Percentiles rank a stretch among this genome's conserved stretches.
These are phyloP conservation scores for Penicillium samsonianum DNA, from an alignment of 495 filamentous ascomycete species.

Conservation along the genomic window DNA sequence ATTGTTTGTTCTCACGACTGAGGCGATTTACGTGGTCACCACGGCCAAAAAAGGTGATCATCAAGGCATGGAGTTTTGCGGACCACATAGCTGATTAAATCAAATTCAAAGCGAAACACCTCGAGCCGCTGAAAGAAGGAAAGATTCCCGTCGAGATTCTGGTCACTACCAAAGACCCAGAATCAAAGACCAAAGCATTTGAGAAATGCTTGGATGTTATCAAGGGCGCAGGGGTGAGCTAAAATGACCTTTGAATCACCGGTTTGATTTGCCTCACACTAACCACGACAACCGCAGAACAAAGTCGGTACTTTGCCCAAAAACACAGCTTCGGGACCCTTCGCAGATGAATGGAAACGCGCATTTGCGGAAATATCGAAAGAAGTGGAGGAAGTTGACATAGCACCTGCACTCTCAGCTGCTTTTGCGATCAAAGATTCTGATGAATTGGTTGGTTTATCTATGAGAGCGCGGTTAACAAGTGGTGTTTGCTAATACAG, in stretches of 20 bases:
- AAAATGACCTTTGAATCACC: neutral
- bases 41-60: slow-evolving; percentile 90
- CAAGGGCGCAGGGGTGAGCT: slow-evolving; percentile 79
- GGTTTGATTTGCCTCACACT: neutral
- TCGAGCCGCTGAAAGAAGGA: slow-evolving; percentile 88
- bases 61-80: neutral
- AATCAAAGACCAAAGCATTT: slow-evolving; percentile 84
- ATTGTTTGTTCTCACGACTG: slow-evolving; percentile 84
- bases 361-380: slow-evolving; percentile 71
- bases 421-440: slow-evolving; percentile 97
- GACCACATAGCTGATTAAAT: slow-evolving; percentile 8
- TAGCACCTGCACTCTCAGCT: slow-evolving; percentile 74
- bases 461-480: neutral
- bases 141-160: slow-evolving; percentile 88
- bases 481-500: slow-evolving; percentile 10
- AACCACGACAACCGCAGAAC: slow-evolving; percentile 52
- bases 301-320: slow-evolving; percentile 86
- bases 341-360: slow-evolving; percentile 95
- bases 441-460: slow-evolving; percentile 68
- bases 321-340: slow-evolving; percentile 80
- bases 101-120: slow-evolving; percentile 71
- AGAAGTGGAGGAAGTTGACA: slow-evolving; percentile 88
- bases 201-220: slow-evolving; percentile 79
- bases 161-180: slow-evolving; percentile 84
- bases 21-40: slow-evolving; percentile 85